Evolutionary conservation across 345 rosid genomes (phyloP).

Genomic region (Moricandia arvensis): DNA sequence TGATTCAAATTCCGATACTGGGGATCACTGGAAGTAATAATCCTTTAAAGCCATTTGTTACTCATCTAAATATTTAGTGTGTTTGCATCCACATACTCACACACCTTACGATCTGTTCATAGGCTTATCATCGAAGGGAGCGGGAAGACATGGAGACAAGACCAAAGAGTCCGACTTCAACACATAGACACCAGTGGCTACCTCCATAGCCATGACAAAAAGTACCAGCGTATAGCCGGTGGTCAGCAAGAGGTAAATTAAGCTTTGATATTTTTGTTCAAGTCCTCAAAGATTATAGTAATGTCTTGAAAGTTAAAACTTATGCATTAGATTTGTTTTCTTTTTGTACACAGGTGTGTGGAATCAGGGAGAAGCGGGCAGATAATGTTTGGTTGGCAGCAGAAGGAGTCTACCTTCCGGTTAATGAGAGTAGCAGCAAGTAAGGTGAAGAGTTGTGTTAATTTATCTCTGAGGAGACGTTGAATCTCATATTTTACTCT

Average conservation of each 20-base stretch:
- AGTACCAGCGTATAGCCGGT: slow-evolving; percentile 94
- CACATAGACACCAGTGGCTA: slow-evolving; percentile 95
- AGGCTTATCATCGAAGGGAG: slow-evolving; percentile 90
- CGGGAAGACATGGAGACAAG: slow-evolving; percentile 94
- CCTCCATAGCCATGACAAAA: slow-evolving; percentile 96
- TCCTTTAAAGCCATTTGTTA: slow-evolving; percentile 7
- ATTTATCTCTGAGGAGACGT: slow-evolving; percentile 8
- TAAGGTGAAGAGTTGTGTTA: slow-evolving; percentile 16
- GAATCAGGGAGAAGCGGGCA: slow-evolving; percentile 72
- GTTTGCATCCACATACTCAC: slow-evolving; percentile 19
- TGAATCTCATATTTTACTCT: slow-evolving; percentile 18
- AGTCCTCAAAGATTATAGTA: neutral
- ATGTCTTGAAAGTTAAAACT: neutral
- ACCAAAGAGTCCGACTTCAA: slow-evolving; percentile 87
- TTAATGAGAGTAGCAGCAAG: slow-evolving; percentile 52
- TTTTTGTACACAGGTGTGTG: slow-evolving; percentile 61
- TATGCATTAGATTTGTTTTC: neutral
- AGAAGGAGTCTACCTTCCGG: slow-evolving; percentile 92
- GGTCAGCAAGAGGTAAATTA: slow-evolving; percentile 95
- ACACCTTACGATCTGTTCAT: slow-evolving; percentile 7
- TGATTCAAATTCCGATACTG: slow-evolving; percentile 86
- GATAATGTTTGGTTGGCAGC: slow-evolving; percentile 97
- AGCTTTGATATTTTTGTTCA: neutral
- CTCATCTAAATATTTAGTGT: neutral
- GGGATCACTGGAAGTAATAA: slow-evolving; percentile 92